phyloP scores from a whole-genome alignment of 768 basidiomycete species.

The Clitopilus passeckerianus region DNA sequence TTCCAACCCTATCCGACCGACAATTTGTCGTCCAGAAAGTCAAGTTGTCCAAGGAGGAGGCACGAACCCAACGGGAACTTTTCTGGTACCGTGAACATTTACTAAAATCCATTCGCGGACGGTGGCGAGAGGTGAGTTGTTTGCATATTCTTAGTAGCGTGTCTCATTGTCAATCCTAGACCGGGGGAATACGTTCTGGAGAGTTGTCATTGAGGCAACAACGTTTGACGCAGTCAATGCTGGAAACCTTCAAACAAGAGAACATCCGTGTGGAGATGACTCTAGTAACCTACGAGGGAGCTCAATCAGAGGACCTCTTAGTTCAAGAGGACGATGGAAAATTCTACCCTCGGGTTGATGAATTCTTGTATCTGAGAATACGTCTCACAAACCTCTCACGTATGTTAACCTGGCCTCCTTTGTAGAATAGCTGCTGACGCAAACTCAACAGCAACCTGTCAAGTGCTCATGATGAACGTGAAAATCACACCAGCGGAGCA shows the following conservation, averaged over 20 bases:
- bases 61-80: slow-evolving; percentile 65
- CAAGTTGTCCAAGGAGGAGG: slow-evolving; percentile 51
- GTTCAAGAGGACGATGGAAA: slow-evolving; percentile 31
- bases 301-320: slow-evolving; percentile 10
- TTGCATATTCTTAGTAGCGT: background rate
- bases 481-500: slow-evolving; percentile 56
- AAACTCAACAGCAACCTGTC: slow-evolving; percentile 37
- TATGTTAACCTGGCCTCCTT: slow-evolving; percentile 27
- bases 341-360: slow-evolving; percentile 49
- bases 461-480: slow-evolving; percentile 50
- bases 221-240: slow-evolving; percentile 72
- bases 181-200: slow-evolving; percentile 72
- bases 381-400: slow-evolving; percentile 62
- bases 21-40: slow-evolving; percentile 89
- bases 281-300: slow-evolving; percentile 29
- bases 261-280: slow-evolving; percentile 55
- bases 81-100: slow-evolving; percentile 97
- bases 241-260: slow-evolving; percentile 71
- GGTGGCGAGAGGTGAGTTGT: slow-evolving; percentile 79
- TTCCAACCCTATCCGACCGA: slow-evolving; percentile 81
- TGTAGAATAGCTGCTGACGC: background rate
- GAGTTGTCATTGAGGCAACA: slow-evolving; percentile 75
- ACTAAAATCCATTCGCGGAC: slow-evolving; percentile 59
- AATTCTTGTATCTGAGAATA: slow-evolving; percentile 57
- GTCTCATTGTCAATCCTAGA: slow-evolving; percentile 36